Base-by-base conservation (phyloP, 2,329 filamentous ascomycete genomes). In the Byssothecium circinans region DNA sequence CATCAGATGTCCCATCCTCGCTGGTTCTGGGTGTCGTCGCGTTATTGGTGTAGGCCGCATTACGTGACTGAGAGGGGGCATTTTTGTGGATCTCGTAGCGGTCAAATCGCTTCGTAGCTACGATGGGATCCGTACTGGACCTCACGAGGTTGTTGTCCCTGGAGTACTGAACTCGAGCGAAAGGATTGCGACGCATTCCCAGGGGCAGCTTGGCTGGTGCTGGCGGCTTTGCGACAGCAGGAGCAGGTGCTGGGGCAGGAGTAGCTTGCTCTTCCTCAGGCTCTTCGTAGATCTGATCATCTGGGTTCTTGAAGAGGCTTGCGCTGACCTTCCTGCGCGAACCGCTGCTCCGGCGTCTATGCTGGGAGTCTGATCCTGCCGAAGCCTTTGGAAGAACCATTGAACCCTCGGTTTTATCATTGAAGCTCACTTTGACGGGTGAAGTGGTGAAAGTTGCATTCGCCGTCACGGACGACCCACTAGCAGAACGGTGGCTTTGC, bases 231-330 rank as follows among this genome's bases (percentile, higher is more conserved):
- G 64, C 53, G 32, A 62, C 52, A 30, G 60, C 58, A 22, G 65
- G 61, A 14, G 62, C 60, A 27, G 64, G 61, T 43, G 56, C 58
- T 22, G 66, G 61, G 12, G 62, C 60, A 32, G 64, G 60, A 43
- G 56, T 33, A 30, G 38, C 19, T 27, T 36, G 56, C 39, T 70
- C 60, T 47, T 79, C 77, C 61, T 88, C 83, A 1, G 89, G 88
- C 66, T 96, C 92, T 69, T 96, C 91, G 78, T 90, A 96, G 51
- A 96, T 91, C 63, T 89, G 85, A 65, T 91, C 87, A 27, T 85
- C 83, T 1, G 85, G 86, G 51, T 83, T 81, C 56, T 78, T 78
- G 65, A 89, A 91, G 1, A 84, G 81, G 44, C 78, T 81, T 57
- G 85, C 86, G 64, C 86, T 90, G 61, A 85, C 80, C 56, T 88